Evolutionary conservation across 768 basidiomycete genomes (phyloP).

Genomic region (Rhizopogon salebrosus): DNA sequence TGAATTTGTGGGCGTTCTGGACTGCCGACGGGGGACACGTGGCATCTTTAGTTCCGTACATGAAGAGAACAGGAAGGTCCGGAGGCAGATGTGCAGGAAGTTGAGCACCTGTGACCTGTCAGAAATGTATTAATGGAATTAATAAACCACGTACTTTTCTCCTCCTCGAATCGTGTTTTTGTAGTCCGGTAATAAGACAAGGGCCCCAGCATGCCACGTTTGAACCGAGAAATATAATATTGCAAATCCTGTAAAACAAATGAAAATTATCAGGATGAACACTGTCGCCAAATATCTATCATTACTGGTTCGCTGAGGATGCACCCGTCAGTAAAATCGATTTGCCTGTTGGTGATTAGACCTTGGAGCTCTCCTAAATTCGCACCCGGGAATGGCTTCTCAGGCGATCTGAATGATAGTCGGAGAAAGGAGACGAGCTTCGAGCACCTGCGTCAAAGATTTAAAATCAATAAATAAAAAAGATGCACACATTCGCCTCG

Average conservation of each 20-base stretch:
- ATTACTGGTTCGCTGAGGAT: slow-evolving; percentile 17
- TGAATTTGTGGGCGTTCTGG: slow-evolving; percentile 41
- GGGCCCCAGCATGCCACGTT: slow-evolving; percentile 58
- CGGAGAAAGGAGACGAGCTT: slow-evolving; percentile 16
- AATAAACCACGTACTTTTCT: slow-evolving; percentile 29
- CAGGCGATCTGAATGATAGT: slow-evolving; percentile 4
- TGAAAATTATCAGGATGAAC: neutral
- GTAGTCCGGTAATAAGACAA: slow-evolving; percentile 74
- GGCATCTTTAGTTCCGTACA: slow-evolving; percentile 54
- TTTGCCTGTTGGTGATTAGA: neutral
- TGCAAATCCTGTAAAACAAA: slow-evolving; percentile 43
- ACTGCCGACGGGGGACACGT: slow-evolving; percentile 41
- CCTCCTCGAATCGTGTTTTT: slow-evolving; percentile 61
- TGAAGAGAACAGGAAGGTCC: slow-evolving; percentile 54
- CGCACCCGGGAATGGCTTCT: neutral
- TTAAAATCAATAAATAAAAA: neutral
- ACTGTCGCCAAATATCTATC: neutral
- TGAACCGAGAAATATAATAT: slow-evolving; percentile 43
- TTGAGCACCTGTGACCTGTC: slow-evolving; percentile 30
- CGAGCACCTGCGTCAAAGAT: slow-evolving; percentile 8
- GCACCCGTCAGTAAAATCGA: slow-evolving; percentile 6
- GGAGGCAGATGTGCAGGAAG: slow-evolving; percentile 38
- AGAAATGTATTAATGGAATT: neutral
- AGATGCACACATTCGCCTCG: slow-evolving; percentile 45
- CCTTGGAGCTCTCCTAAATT: slow-evolving; percentile 8